phyloP scores from a whole-genome alignment of 257 asterid species.

The Fraxinus pennsylvanica region DNA sequence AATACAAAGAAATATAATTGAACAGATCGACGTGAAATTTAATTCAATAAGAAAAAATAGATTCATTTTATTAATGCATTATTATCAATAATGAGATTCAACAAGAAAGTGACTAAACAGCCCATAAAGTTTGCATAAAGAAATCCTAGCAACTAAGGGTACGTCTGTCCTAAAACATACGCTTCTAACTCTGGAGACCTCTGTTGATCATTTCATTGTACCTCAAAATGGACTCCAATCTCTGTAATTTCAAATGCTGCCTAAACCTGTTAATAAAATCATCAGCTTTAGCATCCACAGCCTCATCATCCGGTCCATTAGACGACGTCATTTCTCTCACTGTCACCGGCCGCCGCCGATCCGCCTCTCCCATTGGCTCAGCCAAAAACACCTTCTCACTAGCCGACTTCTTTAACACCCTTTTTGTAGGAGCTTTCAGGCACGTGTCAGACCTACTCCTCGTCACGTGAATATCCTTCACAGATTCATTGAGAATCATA shows the following conservation, averaged over 20 bases:
- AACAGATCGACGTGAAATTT: no score
- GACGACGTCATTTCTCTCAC: slow-evolving; percentile 16
- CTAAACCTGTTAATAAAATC: slow-evolving; percentile 63
- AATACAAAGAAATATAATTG: no score
- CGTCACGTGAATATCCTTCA: slow-evolving; percentile 20
- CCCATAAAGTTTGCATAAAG: no score
- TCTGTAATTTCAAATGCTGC: slow-evolving; percentile 68
- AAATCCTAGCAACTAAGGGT: no score
- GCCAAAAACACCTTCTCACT: slow-evolving; percentile 32
- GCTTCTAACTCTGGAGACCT: no score
- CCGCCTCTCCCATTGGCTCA: slow-evolving; percentile 16
- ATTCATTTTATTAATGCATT: no score
- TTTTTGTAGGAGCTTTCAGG: slow-evolving; percentile 3
- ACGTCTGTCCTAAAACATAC: no score
- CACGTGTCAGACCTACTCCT: slow-evolving; percentile 35
- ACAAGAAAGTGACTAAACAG: no score
- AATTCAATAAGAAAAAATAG: no score
- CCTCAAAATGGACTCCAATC: slow-evolving; percentile 60
- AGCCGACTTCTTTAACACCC: slow-evolving; percentile 42
- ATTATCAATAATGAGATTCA: no score
- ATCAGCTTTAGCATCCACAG: slow-evolving; percentile 62
- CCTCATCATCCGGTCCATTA: slow-evolving; percentile 35
- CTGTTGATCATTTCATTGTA: slow-evolving; percentile 35
- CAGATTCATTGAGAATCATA: neutral
- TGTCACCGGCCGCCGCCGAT: slow-evolving; percentile 43